Conservation (phyloP, 495 filamentous ascomycete species). For the Hypomontagnella monticulosa region DNA sequence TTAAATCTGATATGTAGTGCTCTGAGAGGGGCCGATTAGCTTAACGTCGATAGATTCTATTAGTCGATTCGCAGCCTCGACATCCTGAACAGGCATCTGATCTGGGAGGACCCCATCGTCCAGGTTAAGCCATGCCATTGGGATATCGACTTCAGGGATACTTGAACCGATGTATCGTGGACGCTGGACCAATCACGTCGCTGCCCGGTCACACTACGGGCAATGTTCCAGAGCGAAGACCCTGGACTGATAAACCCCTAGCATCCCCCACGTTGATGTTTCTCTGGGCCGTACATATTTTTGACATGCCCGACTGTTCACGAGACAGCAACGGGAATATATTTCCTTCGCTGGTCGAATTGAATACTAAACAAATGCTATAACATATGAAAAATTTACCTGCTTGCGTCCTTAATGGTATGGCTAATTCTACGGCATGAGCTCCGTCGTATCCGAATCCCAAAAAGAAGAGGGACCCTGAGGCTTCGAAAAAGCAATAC, state of each 20-base stretch:
- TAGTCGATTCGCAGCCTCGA: conserved; percentile 16
- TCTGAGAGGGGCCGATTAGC: conserved; percentile 19
- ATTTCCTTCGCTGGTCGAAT: conserved; percentile 3
- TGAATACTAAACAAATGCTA: not conserved
- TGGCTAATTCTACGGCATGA: not conserved
- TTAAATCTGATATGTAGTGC: not conserved
- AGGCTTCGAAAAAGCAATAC: conserved; percentile 27
- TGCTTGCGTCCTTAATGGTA: not conserved
- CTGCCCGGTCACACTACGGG: conserved; percentile 18
- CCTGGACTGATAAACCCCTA: conserved; percentile 27
- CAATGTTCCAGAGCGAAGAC: conserved; percentile 23
- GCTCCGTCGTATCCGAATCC: not conserved
- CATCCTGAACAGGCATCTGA: conserved; percentile 29
- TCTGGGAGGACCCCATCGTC: conserved; percentile 13
- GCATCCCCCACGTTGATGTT: conserved; percentile 26
- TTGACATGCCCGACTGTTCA: conserved; percentile 18
- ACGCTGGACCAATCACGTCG: conserved; percentile 19
- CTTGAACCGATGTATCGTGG: conserved; percentile 17
- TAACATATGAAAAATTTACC: not conserved
- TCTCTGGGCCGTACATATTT: conserved; percentile 17
- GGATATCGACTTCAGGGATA: conserved; percentile 26
- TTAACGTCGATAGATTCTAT: conserved; percentile 14
- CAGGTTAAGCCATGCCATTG: conserved; percentile 13
- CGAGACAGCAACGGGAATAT: not conserved
- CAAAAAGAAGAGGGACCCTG: conserved; percentile 2